Conservation (phyloP, 1,139 yeast genomes). For the Zygoascus sp. region DNA sequence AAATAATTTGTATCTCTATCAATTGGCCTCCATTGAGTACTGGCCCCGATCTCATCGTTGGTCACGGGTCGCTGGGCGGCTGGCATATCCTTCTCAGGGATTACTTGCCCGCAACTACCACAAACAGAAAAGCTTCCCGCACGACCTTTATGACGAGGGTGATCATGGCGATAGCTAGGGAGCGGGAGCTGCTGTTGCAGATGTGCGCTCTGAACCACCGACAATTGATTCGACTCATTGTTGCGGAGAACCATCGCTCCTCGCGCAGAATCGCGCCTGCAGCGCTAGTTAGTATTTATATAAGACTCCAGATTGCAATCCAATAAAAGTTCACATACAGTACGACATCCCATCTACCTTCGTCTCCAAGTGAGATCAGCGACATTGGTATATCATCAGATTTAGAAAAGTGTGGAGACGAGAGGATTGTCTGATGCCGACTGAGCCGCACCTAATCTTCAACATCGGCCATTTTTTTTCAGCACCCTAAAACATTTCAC, state of each 20-base stretch:
- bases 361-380: slow-evolving; percentile 28
- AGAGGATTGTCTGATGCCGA: background rate
- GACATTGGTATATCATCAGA: slow-evolving; percentile 26
- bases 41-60: background rate
- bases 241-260: slow-evolving; percentile 35
- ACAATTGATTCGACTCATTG: slow-evolving; percentile 16
- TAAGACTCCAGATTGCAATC: too few relatives aligned
- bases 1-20: slow-evolving; percentile 30
- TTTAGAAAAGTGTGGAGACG: background rate
- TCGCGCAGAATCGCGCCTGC: slow-evolving; percentile 30
- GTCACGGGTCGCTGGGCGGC: background rate
- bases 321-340: slow-evolving; percentile 26
- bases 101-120: slow-evolving; percentile 28
- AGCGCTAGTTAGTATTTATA: too few relatives aligned
- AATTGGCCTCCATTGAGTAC: background rate
- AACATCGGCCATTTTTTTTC: background rate
- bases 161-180: background rate
- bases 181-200: background rate
- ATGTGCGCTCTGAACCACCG: slow-evolving; percentile 4
- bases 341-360: slow-evolving; percentile 31
- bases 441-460: background rate
- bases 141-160: background rate
- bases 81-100: slow-evolving; percentile 1
- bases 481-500: background rate
- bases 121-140: slow-evolving; percentile 17